Evolutionary conservation across 1,284 basidiomycete genomes (phyloP).

Genomic region (Naganishia sp.): DNA sequence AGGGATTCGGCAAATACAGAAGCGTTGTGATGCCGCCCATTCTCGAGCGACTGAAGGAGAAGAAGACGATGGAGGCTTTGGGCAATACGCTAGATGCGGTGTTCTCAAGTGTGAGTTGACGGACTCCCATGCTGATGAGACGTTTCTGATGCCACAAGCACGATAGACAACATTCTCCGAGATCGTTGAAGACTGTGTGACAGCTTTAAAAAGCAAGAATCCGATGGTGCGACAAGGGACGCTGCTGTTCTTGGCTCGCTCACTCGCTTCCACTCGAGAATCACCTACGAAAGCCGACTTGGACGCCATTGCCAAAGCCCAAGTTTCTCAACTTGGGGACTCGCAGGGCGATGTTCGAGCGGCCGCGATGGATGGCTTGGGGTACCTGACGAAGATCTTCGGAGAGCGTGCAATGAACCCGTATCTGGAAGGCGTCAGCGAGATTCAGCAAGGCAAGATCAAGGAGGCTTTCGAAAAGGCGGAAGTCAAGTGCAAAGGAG

Average conservation of each 20-base stretch:
- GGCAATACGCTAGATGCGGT: conserved; percentile 86
- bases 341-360: conserved; percentile 86
- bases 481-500: conserved; percentile 77
- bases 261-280: conserved; percentile 67
- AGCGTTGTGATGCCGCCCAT: conserved; percentile 75
- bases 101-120: conserved; percentile 69
- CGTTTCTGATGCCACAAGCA: neutral
- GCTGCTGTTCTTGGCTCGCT: conserved; percentile 82
- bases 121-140: neutral
- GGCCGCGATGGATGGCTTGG: conserved; percentile 83
- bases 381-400: conserved; percentile 94
- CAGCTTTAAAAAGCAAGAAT: conserved; percentile 84
- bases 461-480: conserved; percentile 90
- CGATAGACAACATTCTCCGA: conserved; percentile 75
- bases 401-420: conserved; percentile 90
- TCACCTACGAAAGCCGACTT: conserved; percentile 70
- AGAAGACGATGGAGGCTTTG: conserved; percentile 88
- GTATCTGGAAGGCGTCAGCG: conserved; percentile 81
- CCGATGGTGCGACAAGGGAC: conserved; percentile 96
- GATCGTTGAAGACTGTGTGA: conserved; percentile 78
- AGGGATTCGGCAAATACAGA: conserved; percentile 72
- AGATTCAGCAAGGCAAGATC: conserved; percentile 88
- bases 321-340: conserved; percentile 80
- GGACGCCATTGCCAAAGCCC: conserved; percentile 77
- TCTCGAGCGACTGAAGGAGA: conserved; percentile 90